phyloP scores from a whole-genome alignment of 1,284 basidiomycete species.

The Sporisorium sorghi region DNA sequence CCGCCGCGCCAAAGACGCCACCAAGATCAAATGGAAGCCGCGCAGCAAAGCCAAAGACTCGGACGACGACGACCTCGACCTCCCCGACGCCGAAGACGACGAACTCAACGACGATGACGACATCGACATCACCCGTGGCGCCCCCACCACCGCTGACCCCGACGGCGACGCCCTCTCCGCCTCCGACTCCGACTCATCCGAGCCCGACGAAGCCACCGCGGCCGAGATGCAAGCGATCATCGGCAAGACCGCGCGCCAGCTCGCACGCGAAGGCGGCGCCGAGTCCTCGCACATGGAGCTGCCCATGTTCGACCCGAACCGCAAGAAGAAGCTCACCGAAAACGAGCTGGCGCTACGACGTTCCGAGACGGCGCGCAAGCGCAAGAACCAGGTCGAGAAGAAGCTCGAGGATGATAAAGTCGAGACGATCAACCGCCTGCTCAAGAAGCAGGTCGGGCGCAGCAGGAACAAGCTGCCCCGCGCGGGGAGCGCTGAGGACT shows the following conservation, averaged over 20 bases:
- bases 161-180: neutral
- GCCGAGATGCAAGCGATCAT: slow-evolving; percentile 36
- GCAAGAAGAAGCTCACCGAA: slow-evolving; percentile 82
- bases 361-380: slow-evolving; percentile 85
- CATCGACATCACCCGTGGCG: slow-evolving; percentile 15
- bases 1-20: slow-evolving; percentile 28
- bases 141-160: slow-evolving; percentile 7
- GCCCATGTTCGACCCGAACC: slow-evolving; percentile 70
- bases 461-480: slow-evolving; percentile 52
- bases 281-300: slow-evolving; percentile 57
- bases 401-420: slow-evolving; percentile 91
- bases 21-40: slow-evolving; percentile 47
- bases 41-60: slow-evolving; percentile 24
- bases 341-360: slow-evolving; percentile 82
- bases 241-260: slow-evolving; percentile 65
- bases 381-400: slow-evolving; percentile 87
- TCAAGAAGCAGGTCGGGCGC: slow-evolving; percentile 76
- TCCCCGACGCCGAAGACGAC: slow-evolving; percentile 22
- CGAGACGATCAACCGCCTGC: slow-evolving; percentile 86
- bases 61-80: slow-evolving; percentile 28
- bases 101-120: slow-evolving; percentile 24
- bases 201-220: slow-evolving; percentile 48
- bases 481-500: slow-evolving; percentile 28
- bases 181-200: slow-evolving; percentile 20
- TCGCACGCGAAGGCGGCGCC: slow-evolving; percentile 53